These are phyloP conservation scores for Trichoderma brevicompactum DNA, from an alignment of 2,329 filamentous ascomycete species.

Conservation along the genomic window DNA sequence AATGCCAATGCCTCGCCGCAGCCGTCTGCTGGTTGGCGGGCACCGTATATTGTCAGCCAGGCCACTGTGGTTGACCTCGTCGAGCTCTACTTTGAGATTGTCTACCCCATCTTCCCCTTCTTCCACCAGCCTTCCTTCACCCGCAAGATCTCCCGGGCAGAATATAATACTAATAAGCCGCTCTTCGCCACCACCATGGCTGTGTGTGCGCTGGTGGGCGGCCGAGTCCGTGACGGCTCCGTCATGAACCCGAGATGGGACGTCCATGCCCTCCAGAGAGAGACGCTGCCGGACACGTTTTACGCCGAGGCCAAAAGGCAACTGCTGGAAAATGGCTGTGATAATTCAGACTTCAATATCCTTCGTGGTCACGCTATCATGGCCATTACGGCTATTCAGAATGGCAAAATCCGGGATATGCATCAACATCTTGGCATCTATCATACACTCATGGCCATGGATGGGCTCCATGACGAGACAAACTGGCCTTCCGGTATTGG, in stretches of 20 bases:
- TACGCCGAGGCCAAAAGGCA: constrained; percentile 32
- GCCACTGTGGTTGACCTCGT: constrained; percentile 47
- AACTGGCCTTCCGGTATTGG: constrained; percentile 54
- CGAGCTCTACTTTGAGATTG: constrained; percentile 56
- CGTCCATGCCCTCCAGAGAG: constrained; percentile 41
- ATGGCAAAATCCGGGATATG: constrained; percentile 53
- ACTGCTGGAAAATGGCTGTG: constrained; percentile 24
- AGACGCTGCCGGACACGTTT: constrained; percentile 33
- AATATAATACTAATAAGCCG: constrained; percentile 49
- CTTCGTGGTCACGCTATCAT: constrained; percentile 47
- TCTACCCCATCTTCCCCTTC: constrained; percentile 59
- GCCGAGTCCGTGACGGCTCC: constrained; percentile 55
- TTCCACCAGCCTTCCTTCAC: constrained; percentile 54
- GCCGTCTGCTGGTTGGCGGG: constrained; percentile 21
- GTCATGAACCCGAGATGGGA: constrained; percentile 45
- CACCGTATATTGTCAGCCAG: constrained; percentile 31
- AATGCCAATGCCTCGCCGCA: constrained; percentile 10
- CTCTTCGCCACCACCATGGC: constrained; percentile 58
- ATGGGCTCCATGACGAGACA: constrained; percentile 57
- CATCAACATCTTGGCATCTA: constrained; percentile 57
- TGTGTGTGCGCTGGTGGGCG: constrained; percentile 54
- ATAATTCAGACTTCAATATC: constrained; percentile 28
- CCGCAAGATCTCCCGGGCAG: constrained; percentile 44
- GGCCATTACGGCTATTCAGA: constrained; percentile 56
- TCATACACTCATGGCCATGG: constrained; percentile 53